Percentiles rank a stretch among this genome's conserved stretches.
Evolutionary conservation across 1,139 yeast genomes (phyloP).

Genomic region (Protomyces arabidopsidicola): DNA sequence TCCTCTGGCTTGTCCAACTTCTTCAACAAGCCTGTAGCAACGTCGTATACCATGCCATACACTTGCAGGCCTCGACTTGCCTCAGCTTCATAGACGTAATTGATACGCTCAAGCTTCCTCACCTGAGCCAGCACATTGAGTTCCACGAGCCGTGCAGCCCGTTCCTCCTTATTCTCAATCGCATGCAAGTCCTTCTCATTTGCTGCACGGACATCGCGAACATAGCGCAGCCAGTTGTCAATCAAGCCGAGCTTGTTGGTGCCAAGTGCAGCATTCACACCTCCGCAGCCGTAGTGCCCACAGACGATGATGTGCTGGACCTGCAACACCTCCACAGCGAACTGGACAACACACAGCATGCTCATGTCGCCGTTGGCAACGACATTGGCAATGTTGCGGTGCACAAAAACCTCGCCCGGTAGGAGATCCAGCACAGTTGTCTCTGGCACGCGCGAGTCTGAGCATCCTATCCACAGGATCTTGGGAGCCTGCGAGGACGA

Average conservation of each 20-base stretch:
- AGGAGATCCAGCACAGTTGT: constrained; percentile 57
- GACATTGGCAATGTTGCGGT: constrained; percentile 85
- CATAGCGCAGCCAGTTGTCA: constrained; percentile 71
- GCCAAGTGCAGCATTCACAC: constrained; percentile 79
- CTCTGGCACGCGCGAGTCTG: constrained; percentile 89
- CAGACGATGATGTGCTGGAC: constrained; percentile 81
- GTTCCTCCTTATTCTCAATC: constrained; percentile 45
- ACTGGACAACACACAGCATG: constrained; percentile 77
- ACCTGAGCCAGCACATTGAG: constrained; percentile 67
- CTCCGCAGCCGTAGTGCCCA: constrained; percentile 99
- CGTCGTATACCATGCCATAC: constrained; percentile 86
- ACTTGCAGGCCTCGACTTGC: constrained; percentile 71
- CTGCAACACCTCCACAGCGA: constrained; percentile 81
- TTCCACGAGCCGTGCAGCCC: constrained; percentile 66
- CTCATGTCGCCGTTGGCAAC: constrained; percentile 68
- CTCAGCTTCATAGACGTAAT: constrained; percentile 69
- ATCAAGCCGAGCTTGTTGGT: constrained; percentile 65
- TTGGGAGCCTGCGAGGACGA: constrained; percentile 88
- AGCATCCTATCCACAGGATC: constrained; percentile 93
- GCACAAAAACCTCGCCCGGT: constrained; percentile 94
- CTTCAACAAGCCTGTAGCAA: constrained; percentile 64
- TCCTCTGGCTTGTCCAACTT: constrained; percentile 44
- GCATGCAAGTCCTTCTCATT: constrained; percentile 44
- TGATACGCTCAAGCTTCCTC: constrained; percentile 57
- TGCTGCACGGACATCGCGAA: constrained; percentile 64